Conservation (phyloP, 345 rosid genomes). For the Moricandia arvensis region DNA sequence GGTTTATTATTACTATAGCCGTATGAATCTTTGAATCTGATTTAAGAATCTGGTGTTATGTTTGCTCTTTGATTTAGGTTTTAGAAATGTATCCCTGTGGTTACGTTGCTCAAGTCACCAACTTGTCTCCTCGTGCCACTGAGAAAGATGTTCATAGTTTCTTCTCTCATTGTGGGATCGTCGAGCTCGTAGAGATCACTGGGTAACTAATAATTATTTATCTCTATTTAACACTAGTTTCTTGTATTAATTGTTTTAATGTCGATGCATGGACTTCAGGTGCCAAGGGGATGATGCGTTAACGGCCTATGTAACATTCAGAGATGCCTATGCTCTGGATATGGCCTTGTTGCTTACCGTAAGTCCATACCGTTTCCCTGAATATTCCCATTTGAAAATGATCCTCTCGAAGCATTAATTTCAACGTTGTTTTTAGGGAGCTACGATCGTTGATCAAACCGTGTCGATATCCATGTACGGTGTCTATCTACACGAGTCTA, state of each 20-base stretch:
- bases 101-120: constrained; percentile 67
- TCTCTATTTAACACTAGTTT: not conserved
- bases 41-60: constrained; percentile 12
- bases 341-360: constrained; percentile 88
- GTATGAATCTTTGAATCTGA: not conserved
- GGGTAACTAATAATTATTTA: constrained; percentile 38
- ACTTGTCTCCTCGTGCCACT: constrained; percentile 70
- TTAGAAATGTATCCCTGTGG: constrained; percentile 64
- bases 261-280: constrained; percentile 40
- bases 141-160: constrained; percentile 68
- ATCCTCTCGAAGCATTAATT: not conserved
- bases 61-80: constrained; percentile 14
- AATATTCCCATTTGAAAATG: not conserved
- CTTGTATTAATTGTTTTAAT: constrained; percentile 5
- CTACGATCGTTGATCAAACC: constrained; percentile 69
- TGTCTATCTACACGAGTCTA: constrained; percentile 49
- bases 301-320: constrained; percentile 78
- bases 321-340: constrained; percentile 66
- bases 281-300: constrained; percentile 56
- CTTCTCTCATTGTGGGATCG: constrained; percentile 67
- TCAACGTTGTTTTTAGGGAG: constrained; percentile 58
- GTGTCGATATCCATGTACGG: constrained; percentile 68
- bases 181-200: constrained; percentile 65
- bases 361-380: constrained; percentile 43
- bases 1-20: not conserved